Percentiles rank a stretch among this genome's conserved stretches.
Conservation (phyloP, 1,139 yeast species). For the Saccharomyces uvarum region DNA sequence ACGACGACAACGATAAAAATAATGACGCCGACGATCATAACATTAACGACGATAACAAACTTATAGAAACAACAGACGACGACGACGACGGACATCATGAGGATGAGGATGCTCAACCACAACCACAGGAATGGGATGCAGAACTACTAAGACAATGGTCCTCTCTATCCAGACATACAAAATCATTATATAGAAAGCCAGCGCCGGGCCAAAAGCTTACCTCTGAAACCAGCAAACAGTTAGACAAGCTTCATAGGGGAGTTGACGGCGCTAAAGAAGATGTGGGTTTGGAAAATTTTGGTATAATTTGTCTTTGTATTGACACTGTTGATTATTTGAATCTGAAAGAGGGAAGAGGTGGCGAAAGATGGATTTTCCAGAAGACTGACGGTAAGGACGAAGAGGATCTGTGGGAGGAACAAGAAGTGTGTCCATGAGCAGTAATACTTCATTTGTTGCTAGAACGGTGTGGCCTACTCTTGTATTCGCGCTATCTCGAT, state of each 20-base stretch:
- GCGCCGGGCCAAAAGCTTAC: constrained; percentile 55
- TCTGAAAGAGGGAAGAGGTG: constrained; percentile 36
- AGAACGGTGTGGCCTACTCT: background rate
- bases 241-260: constrained; percentile 71
- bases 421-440: constrained; percentile 69
- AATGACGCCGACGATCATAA: constrained; percentile 3
- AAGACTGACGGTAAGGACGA: constrained; percentile 46
- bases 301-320: constrained; percentile 60
- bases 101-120: constrained; percentile 35
- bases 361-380: constrained; percentile 36
- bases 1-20: constrained; percentile 4
- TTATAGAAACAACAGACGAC: constrained; percentile 5
- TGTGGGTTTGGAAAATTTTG: constrained; percentile 62
- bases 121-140: constrained; percentile 53
- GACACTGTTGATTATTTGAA: constrained; percentile 68
- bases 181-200: constrained; percentile 65
- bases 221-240: constrained; percentile 46
- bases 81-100: constrained; percentile 4
- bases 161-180: constrained; percentile 47
- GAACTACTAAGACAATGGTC: constrained; percentile 64
- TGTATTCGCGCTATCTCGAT: background rate
- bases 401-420: constrained; percentile 64
- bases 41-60: constrained; percentile 6
- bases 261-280: constrained; percentile 75
- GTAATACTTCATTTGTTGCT: background rate